Conservation (phyloP, 352 stramenopile genomes). For the Phytopythium delawarense region DNA sequence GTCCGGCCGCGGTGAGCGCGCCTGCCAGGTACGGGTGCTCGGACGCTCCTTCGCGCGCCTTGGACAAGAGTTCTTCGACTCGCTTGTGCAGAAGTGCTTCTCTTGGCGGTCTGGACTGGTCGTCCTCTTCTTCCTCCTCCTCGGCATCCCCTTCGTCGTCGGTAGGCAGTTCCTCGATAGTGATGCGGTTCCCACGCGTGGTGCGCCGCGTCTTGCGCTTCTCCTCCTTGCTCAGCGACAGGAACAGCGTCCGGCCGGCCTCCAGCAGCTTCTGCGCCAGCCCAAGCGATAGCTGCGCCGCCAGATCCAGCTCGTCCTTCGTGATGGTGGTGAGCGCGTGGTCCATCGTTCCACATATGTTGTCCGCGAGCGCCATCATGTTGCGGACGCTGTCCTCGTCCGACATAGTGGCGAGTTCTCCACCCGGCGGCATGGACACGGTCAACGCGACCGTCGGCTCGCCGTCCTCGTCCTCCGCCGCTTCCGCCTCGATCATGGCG, state of each 20-base stretch:
- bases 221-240: slow-evolving; percentile 68
- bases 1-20: slow-evolving; percentile 44
- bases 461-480: not conserved
- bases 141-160: slow-evolving; percentile 23
- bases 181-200: slow-evolving; percentile 54
- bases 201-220: slow-evolving; percentile 20
- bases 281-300: slow-evolving; percentile 65
- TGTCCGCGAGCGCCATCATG: slow-evolving; percentile 71
- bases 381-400: slow-evolving; percentile 71
- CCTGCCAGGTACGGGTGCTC: slow-evolving; percentile 65
- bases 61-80: slow-evolving; percentile 35
- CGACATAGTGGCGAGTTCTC: slow-evolving; percentile 5
- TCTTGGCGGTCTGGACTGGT: slow-evolving; percentile 22
- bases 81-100: slow-evolving; percentile 44
- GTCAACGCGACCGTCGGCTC: slow-evolving; percentile 3
- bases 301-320: slow-evolving; percentile 60
- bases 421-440: slow-evolving; percentile 14
- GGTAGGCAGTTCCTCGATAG: slow-evolving; percentile 58
- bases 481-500: slow-evolving; percentile 15
- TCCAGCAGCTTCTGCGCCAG: slow-evolving; percentile 72
- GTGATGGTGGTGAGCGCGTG: slow-evolving; percentile 71
- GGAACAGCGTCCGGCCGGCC: slow-evolving; percentile 61
- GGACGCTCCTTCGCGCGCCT: slow-evolving; percentile 30
- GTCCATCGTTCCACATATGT: slow-evolving; percentile 73
- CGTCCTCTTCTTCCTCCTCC: slow-evolving; percentile 1